Evolutionary conservation across 2,329 filamentous ascomycete genomes (phyloP), one percentile per base, ranked within the genome.

Genomic region (Aureobasidium leucospermi): DNA sequence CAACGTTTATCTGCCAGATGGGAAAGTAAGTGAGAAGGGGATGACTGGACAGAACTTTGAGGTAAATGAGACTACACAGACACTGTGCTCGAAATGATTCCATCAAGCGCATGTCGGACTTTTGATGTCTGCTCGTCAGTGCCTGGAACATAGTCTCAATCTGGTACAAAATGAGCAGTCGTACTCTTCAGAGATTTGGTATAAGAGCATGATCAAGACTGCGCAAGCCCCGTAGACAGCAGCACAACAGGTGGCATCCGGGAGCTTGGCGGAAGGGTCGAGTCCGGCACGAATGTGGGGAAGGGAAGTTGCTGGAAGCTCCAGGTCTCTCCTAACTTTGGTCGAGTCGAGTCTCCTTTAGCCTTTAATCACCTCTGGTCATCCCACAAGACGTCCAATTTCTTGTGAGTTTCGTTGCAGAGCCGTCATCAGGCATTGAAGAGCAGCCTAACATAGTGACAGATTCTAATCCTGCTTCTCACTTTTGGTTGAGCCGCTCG

Each of bases 301-400:
- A 56, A 56, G 55, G 45, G 36, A 58, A 58, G 43, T 39, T 28
- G 34, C 4, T 58, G 19, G 42, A 58, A 58, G 52, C 52, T 56
- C 52, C 32, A 49, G 32, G 16, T 34, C 29, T 49, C 47, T 49
- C 47, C 47, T 49, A 49, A 49, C 32, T 49, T 38, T 56, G 23
- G 48, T 39, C 39, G 19, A 36, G 31, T 39, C 42, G 13, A 57
- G 53, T 28, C 53, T 48, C 55, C 53, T 39, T 47, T 48, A 41
- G 23, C 19, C 10, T 41, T 53, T 41, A 48, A 23, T 47, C 32
- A 39, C 36, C 32, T 39, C 32, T 58, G 15, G 32, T 58, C 55
- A 58, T 58, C 43, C 11, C 42, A 39, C 43, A 36, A 28, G 53
- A 47, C 53, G 43, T 58, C 43, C 55, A 48, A 47, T 47, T 11